These are phyloP conservation scores for Bacterosira constricta DNA, from an alignment of 108 stramenopile species.

Conservation along the genomic window DNA sequence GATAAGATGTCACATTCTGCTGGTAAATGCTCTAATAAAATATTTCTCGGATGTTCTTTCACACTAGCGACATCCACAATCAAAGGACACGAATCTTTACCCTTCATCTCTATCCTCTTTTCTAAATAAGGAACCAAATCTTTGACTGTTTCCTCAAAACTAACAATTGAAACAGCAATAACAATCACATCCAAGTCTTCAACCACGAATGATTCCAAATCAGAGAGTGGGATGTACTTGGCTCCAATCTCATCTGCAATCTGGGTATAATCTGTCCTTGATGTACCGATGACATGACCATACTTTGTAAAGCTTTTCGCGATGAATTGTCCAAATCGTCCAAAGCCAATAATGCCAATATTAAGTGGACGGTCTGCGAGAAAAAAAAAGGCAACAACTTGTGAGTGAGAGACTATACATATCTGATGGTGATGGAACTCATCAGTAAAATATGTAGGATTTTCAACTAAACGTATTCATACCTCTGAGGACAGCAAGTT, in stretches of 20 bases:
- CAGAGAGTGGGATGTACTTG: slow-evolving; percentile 61
- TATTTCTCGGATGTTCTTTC: too few relatives aligned
- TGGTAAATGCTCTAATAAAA: too few relatives aligned
- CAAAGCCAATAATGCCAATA: slow-evolving; percentile 95
- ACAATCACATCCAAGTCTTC: slow-evolving; percentile 81
- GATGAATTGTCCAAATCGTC: slow-evolving; percentile 95
- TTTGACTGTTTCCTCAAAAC: slow-evolving; percentile 85
- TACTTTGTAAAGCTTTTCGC: slow-evolving; percentile 76
- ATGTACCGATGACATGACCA: slow-evolving; percentile 59
- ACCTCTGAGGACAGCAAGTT: slow-evolving; percentile 59
- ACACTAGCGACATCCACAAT: too few relatives aligned
- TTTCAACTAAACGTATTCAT: too few relatives aligned
- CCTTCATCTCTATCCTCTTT: slow-evolving; percentile 16
- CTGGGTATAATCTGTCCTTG: slow-evolving; percentile 74
- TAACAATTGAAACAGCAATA: slow-evolving; percentile 79
- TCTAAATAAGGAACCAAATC: slow-evolving; percentile 45
- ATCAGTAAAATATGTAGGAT: too few relatives aligned
- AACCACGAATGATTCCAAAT: slow-evolving; percentile 60
- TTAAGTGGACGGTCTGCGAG: slow-evolving; percentile 80
- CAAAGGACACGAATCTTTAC: too few relatives aligned
- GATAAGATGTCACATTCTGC: too few relatives aligned
- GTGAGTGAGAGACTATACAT: too few relatives aligned
- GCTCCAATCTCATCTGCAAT: slow-evolving; percentile 81
- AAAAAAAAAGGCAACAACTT: too few relatives aligned
- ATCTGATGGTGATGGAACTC: too few relatives aligned